Evolutionary conservation across 2,329 filamentous ascomycete species (phyloP), one percentile per base, ranked within the genome.

Genomic region (Aspergillus felis): DNA sequence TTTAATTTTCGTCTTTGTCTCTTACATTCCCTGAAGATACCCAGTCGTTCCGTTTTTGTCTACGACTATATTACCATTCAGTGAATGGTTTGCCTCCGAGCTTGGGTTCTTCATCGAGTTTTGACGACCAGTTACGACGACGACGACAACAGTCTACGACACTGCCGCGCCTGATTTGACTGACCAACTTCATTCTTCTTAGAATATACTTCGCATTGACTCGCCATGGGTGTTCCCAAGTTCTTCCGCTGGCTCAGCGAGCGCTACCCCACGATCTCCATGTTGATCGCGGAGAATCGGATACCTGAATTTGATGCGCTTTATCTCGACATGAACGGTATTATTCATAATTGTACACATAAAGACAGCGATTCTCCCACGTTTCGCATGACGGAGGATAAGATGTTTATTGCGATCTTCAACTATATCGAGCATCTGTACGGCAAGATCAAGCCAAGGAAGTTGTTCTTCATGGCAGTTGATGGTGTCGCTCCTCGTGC

Each of bases 371-470:
- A 95, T 71, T 92, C 93, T 72, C 87, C 92, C 3, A 91, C 91
- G 1, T 95, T 95, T 70, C 91, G 94, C 55, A 87, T 97, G 77
- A 93, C 89, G 57, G 95, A 99, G 75, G 93, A 99, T 74, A 91
- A 97, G 76, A 99, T 99, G 94, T 99, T 99, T 73, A 97, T 99
- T 66, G 90, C 92, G 57, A 99, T 99, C 69, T 99, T 99, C 85
- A 97, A 97, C 78, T 99, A 99, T 75, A 99, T 99, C 65, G 94
- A 99, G 76, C 94, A 99, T 79, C 78, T 99, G 54, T 99, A 96
- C 75, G 92, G 93, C 67, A 99, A 97, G 77, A 99, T 99, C 73
- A 97, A 97, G 76, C 94, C 94, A 12, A 93, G 96, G 78, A 88
- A 97, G 81, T 84, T 99, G 38, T 99, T 99, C 79, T 99, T 97